A percentile compares a stretch with the other conserved stretches of the same genome.
phyloP scores from a whole-genome alignment of 371 early-diverging fungal genomes.

The Blyttiomyces sp. region DNA sequence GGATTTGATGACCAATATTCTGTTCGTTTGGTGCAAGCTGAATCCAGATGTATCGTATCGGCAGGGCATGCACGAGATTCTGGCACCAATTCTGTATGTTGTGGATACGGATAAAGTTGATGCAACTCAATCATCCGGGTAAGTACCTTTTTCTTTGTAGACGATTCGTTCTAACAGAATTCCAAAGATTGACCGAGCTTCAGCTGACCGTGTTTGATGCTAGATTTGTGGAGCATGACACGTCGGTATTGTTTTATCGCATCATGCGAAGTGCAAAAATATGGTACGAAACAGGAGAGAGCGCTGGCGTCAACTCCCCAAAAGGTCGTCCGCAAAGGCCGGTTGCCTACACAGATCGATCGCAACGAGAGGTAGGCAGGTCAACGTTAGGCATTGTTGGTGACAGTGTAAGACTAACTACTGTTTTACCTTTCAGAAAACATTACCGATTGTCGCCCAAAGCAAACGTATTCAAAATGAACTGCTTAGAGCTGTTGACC shows the following conservation, averaged over 20 bases:
- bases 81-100: conserved; percentile 78
- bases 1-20: conserved; percentile 69
- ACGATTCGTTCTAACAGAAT: not conserved
- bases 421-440: conserved; percentile 3
- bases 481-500: conserved; percentile 65
- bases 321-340: too few species aligned
- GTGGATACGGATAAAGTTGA: conserved; percentile 60
- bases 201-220: conserved; percentile 46
- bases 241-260: conserved; percentile 73
- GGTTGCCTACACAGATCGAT: too few species aligned
- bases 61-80: conserved; percentile 96
- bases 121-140: not conserved
- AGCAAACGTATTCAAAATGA: conserved; percentile 72
- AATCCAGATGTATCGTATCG: conserved; percentile 85
- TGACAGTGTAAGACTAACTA: too few species aligned
- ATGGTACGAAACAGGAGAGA: conserved; percentile 72
- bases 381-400: too few species aligned
- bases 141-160: conserved; percentile 3
- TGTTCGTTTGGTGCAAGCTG: conserved; percentile 89
- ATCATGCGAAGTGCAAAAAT: conserved; percentile 78
- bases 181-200: too few species aligned
- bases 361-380: too few species aligned
- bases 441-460: conserved; percentile 68
- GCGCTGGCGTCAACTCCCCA: too few species aligned
- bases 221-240: conserved; percentile 78